phyloP scores from a whole-genome alignment of 1,284 basidiomycete genomes.

The Ceratobasidium papillatum region DNA sequence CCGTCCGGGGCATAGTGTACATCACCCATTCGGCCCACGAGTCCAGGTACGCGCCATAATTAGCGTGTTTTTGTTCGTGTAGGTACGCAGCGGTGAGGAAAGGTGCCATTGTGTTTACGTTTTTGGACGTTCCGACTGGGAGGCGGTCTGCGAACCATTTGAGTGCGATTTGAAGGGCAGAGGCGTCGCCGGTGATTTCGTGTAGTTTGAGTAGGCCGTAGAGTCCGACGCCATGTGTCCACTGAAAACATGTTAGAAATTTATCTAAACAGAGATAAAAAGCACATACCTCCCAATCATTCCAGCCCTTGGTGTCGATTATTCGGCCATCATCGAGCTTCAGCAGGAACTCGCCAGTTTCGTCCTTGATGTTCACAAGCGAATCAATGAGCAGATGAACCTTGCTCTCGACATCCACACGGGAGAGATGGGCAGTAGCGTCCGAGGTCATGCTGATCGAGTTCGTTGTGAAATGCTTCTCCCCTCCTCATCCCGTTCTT shows the following conservation, averaged over 20 bases:
- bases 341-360: conserved; percentile 65
- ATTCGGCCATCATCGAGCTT: conserved; percentile 64
- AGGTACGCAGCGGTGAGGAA: conserved; percentile 66
- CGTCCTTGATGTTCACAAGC: conserved; percentile 68
- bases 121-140: conserved; percentile 67
- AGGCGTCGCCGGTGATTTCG: conserved; percentile 58
- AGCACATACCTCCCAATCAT: conserved; percentile 61
- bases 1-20: conserved; percentile 65
- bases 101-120: conserved; percentile 74
- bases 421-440: conserved; percentile 36
- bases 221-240: conserved; percentile 68
- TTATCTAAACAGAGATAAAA: not conserved
- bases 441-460: conserved; percentile 11
- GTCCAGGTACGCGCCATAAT: conserved; percentile 60
- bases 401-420: conserved; percentile 4
- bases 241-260: conserved; percentile 48
- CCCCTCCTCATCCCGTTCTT: not conserved
- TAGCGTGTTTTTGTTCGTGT: conserved; percentile 56
- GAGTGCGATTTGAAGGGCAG: conserved; percentile 60
- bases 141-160: conserved; percentile 67
- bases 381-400: conserved; percentile 63
- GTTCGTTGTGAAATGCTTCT: not conserved
- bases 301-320: conserved; percentile 74
- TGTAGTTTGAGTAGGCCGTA: conserved; percentile 60
- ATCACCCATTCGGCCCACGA: conserved; percentile 75